These are phyloP conservation scores for Apophysomyces sp. DNA, from an alignment of 371 early-diverging fungal species.

Conservation along the genomic window DNA sequence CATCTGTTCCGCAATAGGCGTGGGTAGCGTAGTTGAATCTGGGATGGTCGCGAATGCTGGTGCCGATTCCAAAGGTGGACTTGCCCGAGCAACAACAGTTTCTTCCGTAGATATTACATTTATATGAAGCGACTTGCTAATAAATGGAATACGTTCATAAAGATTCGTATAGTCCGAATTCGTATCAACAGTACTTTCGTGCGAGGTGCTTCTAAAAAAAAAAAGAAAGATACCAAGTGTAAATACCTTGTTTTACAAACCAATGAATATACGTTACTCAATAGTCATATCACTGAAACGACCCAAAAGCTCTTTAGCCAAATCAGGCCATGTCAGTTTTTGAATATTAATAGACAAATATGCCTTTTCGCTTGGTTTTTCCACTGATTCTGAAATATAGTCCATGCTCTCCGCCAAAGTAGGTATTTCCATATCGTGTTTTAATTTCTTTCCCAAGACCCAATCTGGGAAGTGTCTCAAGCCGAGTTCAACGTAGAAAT, in stretches of 20 bases:
- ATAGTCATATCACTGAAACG: slow-evolving; percentile 3
- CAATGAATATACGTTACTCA: background rate
- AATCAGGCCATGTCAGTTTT: slow-evolving; percentile 5
- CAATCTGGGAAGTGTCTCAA: slow-evolving; percentile 35
- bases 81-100: background rate
- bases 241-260: too few relatives aligned
- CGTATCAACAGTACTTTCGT: background rate
- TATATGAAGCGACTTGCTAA: background rate
- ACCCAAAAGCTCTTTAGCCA: slow-evolving; percentile 4
- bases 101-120: background rate
- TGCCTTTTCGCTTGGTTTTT: background rate
- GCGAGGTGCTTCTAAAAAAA: too few relatives aligned
- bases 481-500: slow-evolving; percentile 35
- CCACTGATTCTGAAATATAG: background rate
- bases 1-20: too few relatives aligned
- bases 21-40: too few relatives aligned
- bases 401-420: slow-evolving; percentile 1
- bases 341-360: slow-evolving; percentile 1
- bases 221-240: too few relatives aligned
- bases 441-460: slow-evolving; percentile 30
- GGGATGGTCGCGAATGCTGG: background rate
- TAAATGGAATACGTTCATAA: background rate
- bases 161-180: background rate
- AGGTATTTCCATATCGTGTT: background rate
- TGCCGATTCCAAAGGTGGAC: background rate